Evolutionary conservation across 306 rosid genomes (phyloP).

Genomic region (Notholithocarpus densiflorus): DNA sequence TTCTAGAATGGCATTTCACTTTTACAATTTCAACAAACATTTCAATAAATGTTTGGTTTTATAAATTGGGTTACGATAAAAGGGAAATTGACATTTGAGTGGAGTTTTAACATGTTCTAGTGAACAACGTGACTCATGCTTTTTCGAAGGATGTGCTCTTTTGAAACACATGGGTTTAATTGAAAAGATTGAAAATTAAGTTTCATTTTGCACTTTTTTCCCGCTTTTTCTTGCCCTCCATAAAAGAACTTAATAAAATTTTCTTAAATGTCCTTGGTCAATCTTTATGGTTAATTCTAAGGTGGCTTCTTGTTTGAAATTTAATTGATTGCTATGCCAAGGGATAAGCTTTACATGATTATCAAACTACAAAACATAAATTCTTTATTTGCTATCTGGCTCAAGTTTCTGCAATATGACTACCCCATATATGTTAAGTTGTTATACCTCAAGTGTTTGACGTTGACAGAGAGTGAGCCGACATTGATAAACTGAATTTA

Average conservation of each 20-base stretch:
- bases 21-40: neutral
- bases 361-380: neutral
- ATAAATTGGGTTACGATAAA: neutral
- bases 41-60: neutral
- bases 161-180: neutral
- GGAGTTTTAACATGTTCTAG: neutral
- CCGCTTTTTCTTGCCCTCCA: neutral
- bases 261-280: neutral
- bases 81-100: neutral
- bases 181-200: neutral
- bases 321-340: conserved; percentile 7
- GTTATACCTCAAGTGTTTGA: conserved; percentile 1
- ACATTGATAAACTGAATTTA: conserved; percentile 14
- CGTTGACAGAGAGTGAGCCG: neutral
- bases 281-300: neutral
- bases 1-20: neutral
- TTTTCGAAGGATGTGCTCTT: neutral
- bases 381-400: conserved; percentile 5
- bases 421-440: conserved; percentile 3
- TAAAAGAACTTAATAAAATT: neutral
- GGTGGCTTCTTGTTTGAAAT: neutral
- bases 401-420: neutral
- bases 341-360: conserved; percentile 10
- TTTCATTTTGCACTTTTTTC: neutral
- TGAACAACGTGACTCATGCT: neutral